A percentile compares a stretch with the other conserved stretches of the same genome.
Conservation (phyloP, 1,284 basidiomycete species). For the Sporisorium sorghi region DNA sequence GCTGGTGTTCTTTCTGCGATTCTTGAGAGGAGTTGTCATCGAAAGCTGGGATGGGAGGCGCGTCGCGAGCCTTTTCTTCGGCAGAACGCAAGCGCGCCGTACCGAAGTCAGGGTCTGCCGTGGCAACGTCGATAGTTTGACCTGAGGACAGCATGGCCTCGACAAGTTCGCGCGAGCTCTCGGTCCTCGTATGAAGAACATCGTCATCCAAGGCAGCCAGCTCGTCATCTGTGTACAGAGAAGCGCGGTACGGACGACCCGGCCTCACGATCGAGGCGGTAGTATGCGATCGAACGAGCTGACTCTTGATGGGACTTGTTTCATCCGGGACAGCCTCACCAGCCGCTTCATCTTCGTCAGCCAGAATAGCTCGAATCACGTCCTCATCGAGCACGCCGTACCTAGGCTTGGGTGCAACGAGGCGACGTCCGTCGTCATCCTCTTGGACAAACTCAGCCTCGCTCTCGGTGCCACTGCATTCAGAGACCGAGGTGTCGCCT, state of each 20-base stretch:
- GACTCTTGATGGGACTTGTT: neutral
- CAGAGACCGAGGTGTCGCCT: slow-evolving; percentile 41
- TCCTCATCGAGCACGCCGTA: slow-evolving; percentile 48
- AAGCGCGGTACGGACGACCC: slow-evolving; percentile 49
- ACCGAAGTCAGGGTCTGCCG: slow-evolving; percentile 29
- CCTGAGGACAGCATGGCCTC: slow-evolving; percentile 21
- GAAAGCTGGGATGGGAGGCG: slow-evolving; percentile 18
- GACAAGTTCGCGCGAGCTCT: slow-evolving; percentile 45
- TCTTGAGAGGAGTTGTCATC: slow-evolving; percentile 2
- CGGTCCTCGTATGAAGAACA: slow-evolving; percentile 26
- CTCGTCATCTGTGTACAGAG: slow-evolving; percentile 57
- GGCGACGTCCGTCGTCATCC: neutral
- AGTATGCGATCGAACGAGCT: slow-evolving; percentile 36
- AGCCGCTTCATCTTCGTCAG: slow-evolving; percentile 15
- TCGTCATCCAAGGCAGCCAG: slow-evolving; percentile 23
- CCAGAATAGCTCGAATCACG: slow-evolving; percentile 39
- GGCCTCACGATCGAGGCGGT: slow-evolving; percentile 33
- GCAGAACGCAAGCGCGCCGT: slow-evolving; percentile 37
- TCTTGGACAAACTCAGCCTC: slow-evolving; percentile 27
- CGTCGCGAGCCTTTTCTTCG: slow-evolving; percentile 15
- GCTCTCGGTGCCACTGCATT: slow-evolving; percentile 42
- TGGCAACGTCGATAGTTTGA: neutral
- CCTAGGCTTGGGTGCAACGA: slow-evolving; percentile 20
- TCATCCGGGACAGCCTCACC: neutral
- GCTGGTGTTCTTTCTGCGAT: neutral